Base-by-base conservation (phyloP, 2,329 filamentous ascomycete species). In the Aureobasidium sp. region DNA sequence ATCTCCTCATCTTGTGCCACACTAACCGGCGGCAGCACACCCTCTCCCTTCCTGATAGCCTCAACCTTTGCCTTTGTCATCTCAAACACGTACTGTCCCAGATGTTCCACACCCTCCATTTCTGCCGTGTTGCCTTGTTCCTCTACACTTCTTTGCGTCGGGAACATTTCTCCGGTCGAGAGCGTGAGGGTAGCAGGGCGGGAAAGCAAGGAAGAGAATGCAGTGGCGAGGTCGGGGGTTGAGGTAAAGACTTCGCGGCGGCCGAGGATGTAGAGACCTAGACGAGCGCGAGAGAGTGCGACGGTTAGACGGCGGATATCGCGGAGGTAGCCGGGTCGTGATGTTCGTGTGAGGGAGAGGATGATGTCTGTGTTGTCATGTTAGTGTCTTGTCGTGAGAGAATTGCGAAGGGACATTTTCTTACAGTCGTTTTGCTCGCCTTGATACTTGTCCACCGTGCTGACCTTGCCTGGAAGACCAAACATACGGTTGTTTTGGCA, bases 371-470 rank as follows among this genome's bases (percentile, higher is more conserved):
- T 50, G 8, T 59, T 2, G 90, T 94, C 62, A 2, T n/a, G 39
- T 47, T 12, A 62, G 14, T 39, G 15, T 24, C 7, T 24, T 31
- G 8, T 22, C 2, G n/a, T 8, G 1, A 5, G 19, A 22, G 11
- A 24, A 29, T 3, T 1, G 39, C 7, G 0, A 39, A 45, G 12
- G 15, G 33, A 94, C 90, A 15, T 12, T 8, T 14, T 19, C 59
- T 56, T 54, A 61, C 60, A 97, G 71, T 99, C 94, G 75, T 99
- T 99, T 76, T 99, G 94, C 79, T 99, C 94, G 73, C 94, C 95
- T 78, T 99, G 94, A 71, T 97, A 99, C 74, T 96, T 97, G 78
- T 99, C 94, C 65, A 99, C 93, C 5, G 95, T 99, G 3, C 90
- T 92, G 31, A 99, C 90, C 59, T 89, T 87, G 74, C 87, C 89